Evolutionary conservation across 768 basidiomycete species (phyloP), one percentile per base, ranked within the genome.

Genomic region (Suillus sp.): DNA sequence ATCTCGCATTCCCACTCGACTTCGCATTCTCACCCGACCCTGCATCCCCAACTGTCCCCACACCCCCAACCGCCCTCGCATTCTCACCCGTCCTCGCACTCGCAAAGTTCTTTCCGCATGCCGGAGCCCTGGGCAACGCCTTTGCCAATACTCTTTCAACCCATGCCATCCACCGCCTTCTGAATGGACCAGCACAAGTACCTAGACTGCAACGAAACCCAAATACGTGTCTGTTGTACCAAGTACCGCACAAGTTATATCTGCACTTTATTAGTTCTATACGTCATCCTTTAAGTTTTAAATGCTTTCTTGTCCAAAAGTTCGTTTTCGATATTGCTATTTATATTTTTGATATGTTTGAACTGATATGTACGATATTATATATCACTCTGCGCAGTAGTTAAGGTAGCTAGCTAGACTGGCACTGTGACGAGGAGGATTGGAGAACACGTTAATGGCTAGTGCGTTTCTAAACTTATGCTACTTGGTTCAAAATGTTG

Each of bases 41-140:
- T 18, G 7, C 40, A 8, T 20, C 18, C 20, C 18, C 45, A 45
- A 10, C 11, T 11, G 2, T 10, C 20, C 9, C 20, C 54, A 8
- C 69, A 58, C 7, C 18, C 6, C 16, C 40, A 43, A 18, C 3
- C 18, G 9, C 8, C 42, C 18, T 20, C 18, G 4, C 20, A 43
- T 47, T 47, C 45, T n/a, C 48, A 48, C 7, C 8, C 25, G 6
- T 7, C 22, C 10, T 20, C 59, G 11, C 70, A 57, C 9, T 45
- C 59, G 30, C 27, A 63, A 22, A 68, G 66, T 22, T 63, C 70
- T 3, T 3, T 70, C 2, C 9, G 62, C 16, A 74, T 75, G 74
- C 69, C 74, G 0, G 72, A 75, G 45, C 69, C 72, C 1, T 74
- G 74, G 73, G 42, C 38, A 10, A 27, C 54, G 9, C 66, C 32